phyloP scores from a whole-genome alignment of 106 monocot species.

The Dioscorea alata region DNA sequence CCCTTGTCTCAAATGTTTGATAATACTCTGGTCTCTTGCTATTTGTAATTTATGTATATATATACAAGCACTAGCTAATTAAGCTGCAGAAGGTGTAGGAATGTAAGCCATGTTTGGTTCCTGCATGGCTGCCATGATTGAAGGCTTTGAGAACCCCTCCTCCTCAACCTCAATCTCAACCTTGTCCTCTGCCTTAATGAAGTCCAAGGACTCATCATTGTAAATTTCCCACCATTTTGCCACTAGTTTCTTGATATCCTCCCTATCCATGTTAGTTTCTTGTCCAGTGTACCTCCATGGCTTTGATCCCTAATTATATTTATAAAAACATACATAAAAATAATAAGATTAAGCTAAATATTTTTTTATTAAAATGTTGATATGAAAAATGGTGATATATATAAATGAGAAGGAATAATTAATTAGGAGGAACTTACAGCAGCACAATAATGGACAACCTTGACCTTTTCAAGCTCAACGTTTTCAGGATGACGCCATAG shows the following conservation, averaged over 20 bases:
- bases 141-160: constrained; percentile 4
- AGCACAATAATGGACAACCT: constrained; percentile 84
- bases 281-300: constrained; percentile 78
- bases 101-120: constrained; percentile 18
- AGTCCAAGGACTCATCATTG: constrained; percentile 42
- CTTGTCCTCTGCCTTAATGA: constrained; percentile 13
- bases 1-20: no score
- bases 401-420: no score
- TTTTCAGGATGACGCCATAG: constrained; percentile 79
- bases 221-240: constrained; percentile 73
- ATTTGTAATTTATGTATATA: no score
- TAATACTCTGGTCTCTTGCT: no score
- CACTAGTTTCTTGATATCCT: constrained; percentile 66
- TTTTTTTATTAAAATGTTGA: not conserved
- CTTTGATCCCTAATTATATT: constrained; percentile 53
- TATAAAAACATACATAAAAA: not conserved
- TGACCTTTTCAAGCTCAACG: constrained; percentile 52
- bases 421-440: constrained; percentile 19
- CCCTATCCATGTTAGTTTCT: constrained; percentile 65
- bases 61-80: not conserved
- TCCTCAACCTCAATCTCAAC: not conserved
- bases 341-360: not conserved
- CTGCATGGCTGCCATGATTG: constrained; percentile 15
- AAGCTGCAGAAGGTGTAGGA: constrained; percentile 25
- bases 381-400: not conserved